Percentiles rank a stretch among this genome's conserved stretches.
Conservation (phyloP, 2,329 filamentous ascomycete genomes). For the Penicillium frequentans region DNA sequence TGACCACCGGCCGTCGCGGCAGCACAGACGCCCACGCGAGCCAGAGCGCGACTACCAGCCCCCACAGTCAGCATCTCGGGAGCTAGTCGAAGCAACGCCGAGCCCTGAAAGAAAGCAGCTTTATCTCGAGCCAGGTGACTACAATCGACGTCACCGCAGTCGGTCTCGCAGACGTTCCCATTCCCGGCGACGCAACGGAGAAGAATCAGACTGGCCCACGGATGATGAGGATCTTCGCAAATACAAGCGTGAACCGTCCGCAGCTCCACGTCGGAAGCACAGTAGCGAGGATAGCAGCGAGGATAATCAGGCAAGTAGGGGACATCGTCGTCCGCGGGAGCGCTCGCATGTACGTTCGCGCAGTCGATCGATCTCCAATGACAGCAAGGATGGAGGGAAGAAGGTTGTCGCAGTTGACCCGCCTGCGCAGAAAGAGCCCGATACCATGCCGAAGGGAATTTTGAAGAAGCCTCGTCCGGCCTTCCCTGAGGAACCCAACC, state of each 20-base stretch:
- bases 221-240: constrained; percentile 36
- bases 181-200: constrained; percentile 23
- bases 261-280: constrained; percentile 22
- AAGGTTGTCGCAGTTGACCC: constrained; percentile 30
- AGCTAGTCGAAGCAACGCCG: constrained; percentile 5
- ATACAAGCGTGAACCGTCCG: constrained; percentile 28
- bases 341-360: constrained; percentile 23
- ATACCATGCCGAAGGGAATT: constrained; percentile 74
- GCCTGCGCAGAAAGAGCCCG: constrained; percentile 53
- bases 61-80: constrained; percentile 13
- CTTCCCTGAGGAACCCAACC: constrained; percentile 84
- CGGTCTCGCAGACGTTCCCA: constrained; percentile 26
- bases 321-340: constrained; percentile 19
- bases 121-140: constrained; percentile 17
- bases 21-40: constrained; percentile 26
- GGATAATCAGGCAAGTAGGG: constrained; percentile 14
- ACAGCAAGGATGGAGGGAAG: constrained; percentile 22
- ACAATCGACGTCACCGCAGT: constrained; percentile 19
- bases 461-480: constrained; percentile 77
- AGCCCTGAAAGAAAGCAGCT: constrained; percentile 13
- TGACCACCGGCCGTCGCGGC: constrained; percentile 23
- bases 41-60: constrained; percentile 17
- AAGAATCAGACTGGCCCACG: constrained; percentile 28
- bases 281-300: constrained; percentile 27
- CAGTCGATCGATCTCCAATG: constrained; percentile 20